phyloP scores from a whole-genome alignment of 2,329 filamentous ascomycete species.

The Spiromastix sp. region DNA sequence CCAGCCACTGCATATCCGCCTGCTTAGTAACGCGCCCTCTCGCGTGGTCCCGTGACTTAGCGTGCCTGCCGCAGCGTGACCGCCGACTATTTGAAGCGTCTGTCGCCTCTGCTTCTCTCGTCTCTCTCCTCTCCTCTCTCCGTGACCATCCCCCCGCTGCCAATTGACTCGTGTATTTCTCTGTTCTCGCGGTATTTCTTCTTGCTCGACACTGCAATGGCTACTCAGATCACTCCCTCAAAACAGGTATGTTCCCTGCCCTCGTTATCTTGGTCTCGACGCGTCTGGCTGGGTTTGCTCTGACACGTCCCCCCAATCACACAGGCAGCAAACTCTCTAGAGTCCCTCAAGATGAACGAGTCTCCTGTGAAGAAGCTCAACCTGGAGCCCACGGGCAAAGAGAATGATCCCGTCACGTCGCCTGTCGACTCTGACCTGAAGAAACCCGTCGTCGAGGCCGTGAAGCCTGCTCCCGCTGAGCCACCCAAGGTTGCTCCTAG shows the following conservation, averaged over 20 bases:
- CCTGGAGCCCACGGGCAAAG: slow-evolving; percentile 66
- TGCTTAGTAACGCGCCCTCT: too few relatives aligned
- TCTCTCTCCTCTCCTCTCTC: slow-evolving; percentile 9
- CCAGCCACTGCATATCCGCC: too few relatives aligned
- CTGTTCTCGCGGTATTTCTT: slow-evolving; percentile 14
- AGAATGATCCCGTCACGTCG: slow-evolving; percentile 55
- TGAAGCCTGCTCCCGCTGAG: slow-evolving; percentile 36
- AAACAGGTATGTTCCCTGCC: slow-evolving; percentile 52
- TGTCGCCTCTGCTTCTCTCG: slow-evolving; percentile 9
- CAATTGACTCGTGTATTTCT: slow-evolving; percentile 9
- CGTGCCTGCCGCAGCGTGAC: slow-evolving; percentile 3
- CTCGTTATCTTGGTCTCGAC: slow-evolving; percentile 20
- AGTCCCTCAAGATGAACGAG: slow-evolving; percentile 78
- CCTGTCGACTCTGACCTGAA: slow-evolving; percentile 44
- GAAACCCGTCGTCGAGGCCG: slow-evolving; percentile 38
- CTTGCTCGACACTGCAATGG: slow-evolving; percentile 47
- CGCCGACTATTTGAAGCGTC: slow-evolving; percentile 12
- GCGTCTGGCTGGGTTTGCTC: slow-evolving; percentile 20
- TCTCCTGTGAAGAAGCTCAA: slow-evolving; percentile 84
- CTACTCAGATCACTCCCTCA: slow-evolving; percentile 63
- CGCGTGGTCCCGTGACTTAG: slow-evolving; percentile 16
- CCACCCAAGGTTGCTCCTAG: slow-evolving; percentile 30
- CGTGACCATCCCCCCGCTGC: not conserved
- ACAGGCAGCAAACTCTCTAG: slow-evolving; percentile 77
- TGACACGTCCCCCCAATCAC: slow-evolving; percentile 25